Evolutionary conservation across 176 grass and related monocot species (phyloP).

Genomic region (Hyparrhenia diplandra): DNA sequence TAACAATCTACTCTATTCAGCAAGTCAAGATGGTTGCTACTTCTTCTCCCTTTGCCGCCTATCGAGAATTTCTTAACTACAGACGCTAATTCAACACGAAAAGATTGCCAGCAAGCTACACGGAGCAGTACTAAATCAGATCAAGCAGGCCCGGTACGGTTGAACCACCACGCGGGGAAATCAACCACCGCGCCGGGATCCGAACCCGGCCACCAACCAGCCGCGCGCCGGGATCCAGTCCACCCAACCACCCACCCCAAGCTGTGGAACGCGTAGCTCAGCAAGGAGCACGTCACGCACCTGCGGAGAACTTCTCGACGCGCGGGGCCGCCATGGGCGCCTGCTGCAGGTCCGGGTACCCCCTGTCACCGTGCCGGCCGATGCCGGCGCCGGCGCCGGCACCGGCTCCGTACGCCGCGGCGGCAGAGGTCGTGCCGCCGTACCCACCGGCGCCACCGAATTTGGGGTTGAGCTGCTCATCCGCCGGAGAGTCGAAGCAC

Average conservation of each 20-base stretch:
- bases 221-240: neutral
- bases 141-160: slow-evolving; percentile 7
- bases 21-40: neutral
- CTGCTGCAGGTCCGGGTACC: slow-evolving; percentile 38
- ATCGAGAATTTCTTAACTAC: neutral
- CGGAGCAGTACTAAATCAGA: neutral
- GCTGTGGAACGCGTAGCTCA: neutral
- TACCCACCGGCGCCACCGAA: slow-evolving; percentile 26
- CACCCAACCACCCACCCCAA: neutral
- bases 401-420: neutral
- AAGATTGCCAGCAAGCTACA: neutral
- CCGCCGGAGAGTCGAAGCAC: slow-evolving; percentile 67
- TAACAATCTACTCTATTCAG: neutral
- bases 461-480: slow-evolving; percentile 71
- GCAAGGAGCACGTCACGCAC: slow-evolving; percentile 13
- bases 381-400: neutral
- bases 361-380: slow-evolving; percentile 6
- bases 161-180: slow-evolving; percentile 22
- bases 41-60: neutral
- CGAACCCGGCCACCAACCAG: slow-evolving; percentile 25
- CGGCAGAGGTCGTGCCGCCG: slow-evolving; percentile 4
- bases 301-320: slow-evolving; percentile 58
- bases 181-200: slow-evolving; percentile 26
- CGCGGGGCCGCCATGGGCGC: slow-evolving; percentile 60
- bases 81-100: neutral